phyloP scores from a whole-genome alignment of 768 basidiomycete species.

The Tulasnella sp. region DNA sequence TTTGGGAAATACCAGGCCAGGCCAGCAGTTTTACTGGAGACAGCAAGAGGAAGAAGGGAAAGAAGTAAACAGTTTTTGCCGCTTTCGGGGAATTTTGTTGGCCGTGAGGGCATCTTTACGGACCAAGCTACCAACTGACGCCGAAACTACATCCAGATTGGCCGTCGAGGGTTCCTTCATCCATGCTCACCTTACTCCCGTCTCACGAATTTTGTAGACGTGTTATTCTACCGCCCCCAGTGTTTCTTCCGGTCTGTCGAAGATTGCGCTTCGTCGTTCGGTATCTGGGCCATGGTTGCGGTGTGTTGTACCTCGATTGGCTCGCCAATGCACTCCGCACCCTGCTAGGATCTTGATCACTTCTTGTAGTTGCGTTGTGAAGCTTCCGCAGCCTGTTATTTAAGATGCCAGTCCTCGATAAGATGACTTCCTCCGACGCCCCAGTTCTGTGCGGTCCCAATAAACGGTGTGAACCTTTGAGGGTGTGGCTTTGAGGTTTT shows the following conservation, averaged over 20 bases:
- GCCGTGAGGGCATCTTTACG: not conserved
- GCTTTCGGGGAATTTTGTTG: not conserved
- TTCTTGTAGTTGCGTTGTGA: not conserved
- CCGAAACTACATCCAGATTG: not conserved
- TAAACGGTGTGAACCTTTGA: not conserved
- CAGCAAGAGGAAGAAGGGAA: conserved; percentile 9
- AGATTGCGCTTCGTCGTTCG: not conserved
- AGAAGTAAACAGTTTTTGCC: not conserved
- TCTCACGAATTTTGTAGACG: not conserved
- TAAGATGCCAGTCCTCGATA: not conserved
- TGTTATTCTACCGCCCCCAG: not conserved
- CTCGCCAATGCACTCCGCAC: not conserved
- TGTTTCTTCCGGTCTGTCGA: too few relatives aligned
- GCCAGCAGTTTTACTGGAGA: not conserved
- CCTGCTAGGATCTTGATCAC: not conserved
- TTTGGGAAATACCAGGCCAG: conserved; percentile 15
- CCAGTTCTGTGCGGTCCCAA: not conserved
- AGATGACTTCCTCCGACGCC: not conserved
- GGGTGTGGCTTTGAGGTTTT: not conserved
- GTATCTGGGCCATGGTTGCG: not conserved
- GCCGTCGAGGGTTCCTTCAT: not conserved
- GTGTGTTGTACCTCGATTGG: not conserved
- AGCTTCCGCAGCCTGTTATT: not conserved
- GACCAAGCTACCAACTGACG: not conserved
- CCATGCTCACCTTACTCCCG: not conserved